Base-by-base conservation (phyloP, 2,329 filamentous ascomycete genomes). In the Aspergillus fructus region DNA sequence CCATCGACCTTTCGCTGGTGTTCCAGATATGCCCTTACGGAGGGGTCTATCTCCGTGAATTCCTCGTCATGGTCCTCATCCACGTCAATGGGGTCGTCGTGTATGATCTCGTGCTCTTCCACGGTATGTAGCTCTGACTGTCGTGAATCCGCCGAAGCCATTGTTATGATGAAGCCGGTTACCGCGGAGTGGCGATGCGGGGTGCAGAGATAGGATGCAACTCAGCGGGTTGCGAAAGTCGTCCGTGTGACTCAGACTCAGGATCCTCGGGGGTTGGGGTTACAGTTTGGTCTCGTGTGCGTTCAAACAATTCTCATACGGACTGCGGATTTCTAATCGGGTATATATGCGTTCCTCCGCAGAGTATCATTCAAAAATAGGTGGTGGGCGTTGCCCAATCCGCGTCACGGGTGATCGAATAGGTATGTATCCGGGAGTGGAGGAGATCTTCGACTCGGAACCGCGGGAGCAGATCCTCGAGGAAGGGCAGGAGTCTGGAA, bases 51-150 rank as follows among this genome's bases (percentile, higher is more conserved):
- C 39, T 73, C 70, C 13, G 62, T 61, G 13, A 55, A 63, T 39
- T 66, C 70, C 24, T 70, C 67, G 15, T 73, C 69, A 19, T 76
- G 71, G 23, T 74, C 70, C n/a, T 73, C 71, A 13, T 72, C 70
- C 33, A 68, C 68, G 21, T 72, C 70, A 52, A 71, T 63, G 27
- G 56, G 40, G 24, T 72, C 69, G 24, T 71, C 70, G 24, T 65
- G 65, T 47, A 68, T 60, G 54, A 62, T 60, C 41, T 68, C 68
- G 53, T 62, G 62, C 17, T 72, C 68, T 42, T 71, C 70, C 4
- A 70, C 65, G 48, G 64, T 62, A 51, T 64, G 64, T 49, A 64
- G 65, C 41, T 64, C 66, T 9, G 62, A 64, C 11, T 56, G 59
- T 56, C 65, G 60, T 39, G 62, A 63, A 49, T 64, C 60, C 46